Evolutionary conservation across 1,284 basidiomycete species (phyloP), one percentile per base, ranked within the genome.

Genomic region (Rhodotorula sp.): DNA sequence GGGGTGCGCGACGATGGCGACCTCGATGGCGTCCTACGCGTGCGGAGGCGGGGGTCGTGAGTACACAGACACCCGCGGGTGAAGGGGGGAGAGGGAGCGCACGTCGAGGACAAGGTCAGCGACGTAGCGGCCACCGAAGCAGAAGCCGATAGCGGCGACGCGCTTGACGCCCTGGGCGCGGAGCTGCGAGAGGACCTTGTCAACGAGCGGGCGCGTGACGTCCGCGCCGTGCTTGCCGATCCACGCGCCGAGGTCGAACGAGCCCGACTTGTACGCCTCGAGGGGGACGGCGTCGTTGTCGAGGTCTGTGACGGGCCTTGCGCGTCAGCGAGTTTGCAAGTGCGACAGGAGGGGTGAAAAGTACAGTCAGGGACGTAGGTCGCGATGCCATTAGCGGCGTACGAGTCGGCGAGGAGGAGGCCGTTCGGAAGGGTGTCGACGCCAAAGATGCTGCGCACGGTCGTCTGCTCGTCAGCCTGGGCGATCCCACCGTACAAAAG

Each of bases 321-420:
- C 12, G 51, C 0, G 51, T 53, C 29, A 53, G 51, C 7, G 29
- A 6, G 50, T 22, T 12, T 8, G 51, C 51, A 6, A n/a, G n/a
- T 4, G 10, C 13, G 1, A 19, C 1, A 3, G 17, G 51, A 32
- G 29, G 29, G 15, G n/a, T 8, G 51, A 85, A 80, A 27, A 22
- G 41, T 36, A 50, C 46, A 48, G 51, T 90, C 88, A 0, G 86
- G 85, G 22, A 85, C 76, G 70, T 89, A 82, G 15, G 87, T 86
- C 81, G 87, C 87, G 84, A 86, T 89, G 21, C 90, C 90, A 74
- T 90, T 89, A 39, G 83, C 83, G 27, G 90, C 90, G 81, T 88
- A 91, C 78, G 87, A 88, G 78, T 92, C 91, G 22, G 84, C 87
- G 64, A 73, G 64, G 55, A 75, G 68, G 60, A 64, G 70, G 12